Evolutionary conservation across 139 green algal genomes (phyloP), one percentile per base, ranked within the genome.

Genomic region (Yamagishiella unicocca): DNA sequence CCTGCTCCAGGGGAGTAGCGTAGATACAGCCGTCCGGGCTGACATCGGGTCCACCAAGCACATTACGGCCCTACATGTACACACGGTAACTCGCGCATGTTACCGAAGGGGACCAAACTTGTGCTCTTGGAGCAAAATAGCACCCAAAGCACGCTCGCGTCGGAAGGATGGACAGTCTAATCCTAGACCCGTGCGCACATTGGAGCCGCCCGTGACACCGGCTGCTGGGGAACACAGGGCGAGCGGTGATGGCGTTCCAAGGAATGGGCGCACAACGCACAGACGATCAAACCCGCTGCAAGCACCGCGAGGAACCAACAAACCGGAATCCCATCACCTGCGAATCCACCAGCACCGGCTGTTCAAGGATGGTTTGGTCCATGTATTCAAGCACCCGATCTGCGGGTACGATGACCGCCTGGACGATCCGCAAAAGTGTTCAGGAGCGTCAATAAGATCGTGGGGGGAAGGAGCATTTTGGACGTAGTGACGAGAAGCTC

Each of bases 21-120:
- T 62, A 74, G 17, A 84, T 84, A 40, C 25, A 61, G 58, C 78
- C 78, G 61, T 84, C 78, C 4, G 58, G 55, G 42, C 78, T 74
- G 12, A 84, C 78, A 31, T 84, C 78, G 7, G 78, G 78, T 25
- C 78, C 78, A 9, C 42, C 38, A 5, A 84, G 25, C 9, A 84
- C 4, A 27, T 61, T 74, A 2, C 58, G 58, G 24, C 78, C 78
- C 58, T 84, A 17, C 50, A 58, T 17, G 17, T 12, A 25, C 50
- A 17, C 17, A 58, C 50, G 17, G 50, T 12, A 17, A 25, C 50
- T 25, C 17, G 50, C 50, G 17, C 17, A 17, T 12, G 50, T 17
- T 17, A 58, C 50, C 14, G 17, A 58, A 17, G 12, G 14, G 17
- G 14, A 58, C 50, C 50, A 17, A 25, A 17, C 17, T 17, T 58